These are phyloP conservation scores for Talaromyces verruculosus DNA, from an alignment of 2,329 filamentous ascomycete genomes.

Conservation along the genomic window DNA sequence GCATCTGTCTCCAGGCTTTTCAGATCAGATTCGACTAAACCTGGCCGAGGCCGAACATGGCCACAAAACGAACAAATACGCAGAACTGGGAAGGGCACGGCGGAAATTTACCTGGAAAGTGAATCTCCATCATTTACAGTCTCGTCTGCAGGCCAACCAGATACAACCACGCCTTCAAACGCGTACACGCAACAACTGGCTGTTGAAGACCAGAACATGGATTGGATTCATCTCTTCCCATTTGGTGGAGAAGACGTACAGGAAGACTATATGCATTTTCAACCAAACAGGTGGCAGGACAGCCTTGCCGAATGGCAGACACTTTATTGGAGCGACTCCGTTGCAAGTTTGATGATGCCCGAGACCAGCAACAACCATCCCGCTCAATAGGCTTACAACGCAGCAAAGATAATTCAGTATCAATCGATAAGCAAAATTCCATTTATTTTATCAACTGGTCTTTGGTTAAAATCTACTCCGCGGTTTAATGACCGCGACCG, in stretches of 20 bases:
- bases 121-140: background rate
- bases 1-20: background rate
- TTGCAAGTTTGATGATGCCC: background rate
- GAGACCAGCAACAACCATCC: background rate
- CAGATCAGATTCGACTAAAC: background rate
- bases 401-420: background rate
- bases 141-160: background rate
- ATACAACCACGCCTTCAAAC: background rate
- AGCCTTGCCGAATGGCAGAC: background rate
- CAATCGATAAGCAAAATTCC: background rate
- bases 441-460: background rate
- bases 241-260: background rate
- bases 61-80: background rate
- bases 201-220: background rate
- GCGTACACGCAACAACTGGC: background rate
- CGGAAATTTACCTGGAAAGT: background rate
- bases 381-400: background rate
- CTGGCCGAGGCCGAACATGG: background rate
- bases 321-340: background rate
- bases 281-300: background rate
- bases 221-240: background rate
- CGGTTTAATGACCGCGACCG: background rate
- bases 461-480: too few relatives aligned
- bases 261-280: background rate
- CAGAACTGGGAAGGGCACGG: background rate